Base-by-base conservation (phyloP, 306 rosid species). In the Cucurbita argyrosperma region DNA sequence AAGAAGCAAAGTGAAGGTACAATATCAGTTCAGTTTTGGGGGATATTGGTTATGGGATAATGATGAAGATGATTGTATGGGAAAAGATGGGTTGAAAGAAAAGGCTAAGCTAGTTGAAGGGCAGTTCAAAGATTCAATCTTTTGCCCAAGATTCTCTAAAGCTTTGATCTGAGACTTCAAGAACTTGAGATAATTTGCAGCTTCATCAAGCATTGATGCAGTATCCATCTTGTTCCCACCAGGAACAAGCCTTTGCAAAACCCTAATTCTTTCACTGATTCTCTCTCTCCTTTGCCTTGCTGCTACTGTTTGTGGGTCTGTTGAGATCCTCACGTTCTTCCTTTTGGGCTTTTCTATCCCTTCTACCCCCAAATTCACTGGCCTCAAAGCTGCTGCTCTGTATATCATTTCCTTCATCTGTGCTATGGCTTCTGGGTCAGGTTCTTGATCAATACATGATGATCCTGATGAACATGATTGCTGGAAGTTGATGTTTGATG, bases 181-280 rank as follows among this genome's bases (percentile, higher is more conserved):
- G 71, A 94, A 94, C 86, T 88, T 91, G 64, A 94, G 96, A 74
- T 94, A 94, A 50, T 87, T 94, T 53, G 99, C 97, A 76, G 97
- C 99, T 58, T 94, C 99, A 66, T 91, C 97, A 49, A 94, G 99
- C 92, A 91, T 91, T 39, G 99, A 91, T 15, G 99, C 99, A 56
- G 99, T 91, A 79, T 94, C 99, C 99, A 94, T 90, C 80, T 89
- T 94, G 89, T 77, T 88, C 53, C 99, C 99, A 8, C 97, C 97
- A n/a, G 99, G 99, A 18, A 94, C 97, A 60, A 94, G 58, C 80
- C 79, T 84, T 82, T 94, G 99, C 80, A 94, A 85, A 81, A 85
- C 96, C 85, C 92, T 89, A 77, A 94, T 88, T 75, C 79, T 91
- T 39, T 91, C 97, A 71, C 97, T 83, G 72, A 94, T 94, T 78